phyloP scores from a whole-genome alignment of 2,329 filamentous ascomycete species.

The Cercospora beticola region DNA sequence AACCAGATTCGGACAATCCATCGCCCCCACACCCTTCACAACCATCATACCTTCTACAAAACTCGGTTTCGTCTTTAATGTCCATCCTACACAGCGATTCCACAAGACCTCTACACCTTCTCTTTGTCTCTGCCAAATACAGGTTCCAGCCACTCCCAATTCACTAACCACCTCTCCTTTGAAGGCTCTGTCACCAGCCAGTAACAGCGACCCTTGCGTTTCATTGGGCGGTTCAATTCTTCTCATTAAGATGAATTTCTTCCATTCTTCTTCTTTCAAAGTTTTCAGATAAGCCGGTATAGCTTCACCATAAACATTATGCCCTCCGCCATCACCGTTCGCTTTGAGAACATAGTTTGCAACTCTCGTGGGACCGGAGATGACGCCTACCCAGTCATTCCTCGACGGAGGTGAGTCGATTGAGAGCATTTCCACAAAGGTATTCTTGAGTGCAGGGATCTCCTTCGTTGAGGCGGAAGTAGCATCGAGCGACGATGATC shows the following conservation, averaged over 20 bases:
- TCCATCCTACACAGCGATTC: constrained; percentile 43
- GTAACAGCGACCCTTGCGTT: constrained; percentile 38
- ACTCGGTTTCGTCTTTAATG: constrained; percentile 47
- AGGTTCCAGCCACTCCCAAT: constrained; percentile 45
- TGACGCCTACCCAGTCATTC: constrained; percentile 30
- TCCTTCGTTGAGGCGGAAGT: not conserved
- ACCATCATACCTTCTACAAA: constrained; percentile 49
- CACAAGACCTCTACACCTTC: constrained; percentile 33
- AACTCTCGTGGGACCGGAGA: constrained; percentile 28
- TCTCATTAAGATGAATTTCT: constrained; percentile 44
- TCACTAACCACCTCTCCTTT: constrained; percentile 45
- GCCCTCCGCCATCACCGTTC: constrained; percentile 46
- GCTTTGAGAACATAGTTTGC: constrained; percentile 45
- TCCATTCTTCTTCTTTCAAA: constrained; percentile 34
- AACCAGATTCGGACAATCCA: constrained; percentile 42
- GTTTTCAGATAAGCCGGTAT: constrained; percentile 40
- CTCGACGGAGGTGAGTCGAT: constrained; percentile 39
- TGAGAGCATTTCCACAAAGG: constrained; percentile 42
- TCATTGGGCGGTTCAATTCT: constrained; percentile 39
- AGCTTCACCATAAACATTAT: constrained; percentile 44
- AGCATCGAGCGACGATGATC: not conserved
- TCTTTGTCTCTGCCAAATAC: constrained; percentile 38
- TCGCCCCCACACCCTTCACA: constrained; percentile 50
- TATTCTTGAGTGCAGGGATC: constrained; percentile 32
- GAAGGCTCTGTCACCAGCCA: constrained; percentile 34